Percentiles rank a stretch among this genome's conserved stretches.
These are phyloP conservation scores for Hansenula sp. DNA, from an alignment of 1,139 yeast genomes.

Conservation along the genomic window DNA sequence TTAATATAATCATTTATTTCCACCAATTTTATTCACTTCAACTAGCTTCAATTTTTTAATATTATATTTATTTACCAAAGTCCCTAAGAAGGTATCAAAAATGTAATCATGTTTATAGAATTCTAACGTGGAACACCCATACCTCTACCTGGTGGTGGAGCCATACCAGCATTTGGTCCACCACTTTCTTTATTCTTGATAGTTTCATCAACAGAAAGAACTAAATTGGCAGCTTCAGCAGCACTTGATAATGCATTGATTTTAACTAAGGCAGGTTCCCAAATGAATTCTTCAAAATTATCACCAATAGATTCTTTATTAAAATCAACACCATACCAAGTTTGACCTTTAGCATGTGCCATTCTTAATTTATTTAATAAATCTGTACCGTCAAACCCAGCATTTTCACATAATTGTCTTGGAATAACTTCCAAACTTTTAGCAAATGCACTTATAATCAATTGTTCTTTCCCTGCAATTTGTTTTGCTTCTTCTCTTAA, in stretches of 20 bases:
- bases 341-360: slow-evolving; percentile 91
- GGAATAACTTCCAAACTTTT: slow-evolving; percentile 95
- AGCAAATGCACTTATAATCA: slow-evolving; percentile 88
- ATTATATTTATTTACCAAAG: neutral
- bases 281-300: slow-evolving; percentile 81
- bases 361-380: slow-evolving; percentile 85
- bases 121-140: slow-evolving; percentile 49
- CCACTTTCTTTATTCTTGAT: slow-evolving; percentile 73
- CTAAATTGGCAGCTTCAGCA: slow-evolving; percentile 94
- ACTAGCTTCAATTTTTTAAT: neutral
- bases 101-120: too few relatives aligned
- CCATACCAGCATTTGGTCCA: slow-evolving; percentile 49
- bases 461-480: slow-evolving; percentile 94
- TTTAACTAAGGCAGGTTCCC: slow-evolving; percentile 98
- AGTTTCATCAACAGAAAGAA: slow-evolving; percentile 93
- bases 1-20: neutral
- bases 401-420: slow-evolving; percentile 95
- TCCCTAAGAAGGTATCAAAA: too few relatives aligned
- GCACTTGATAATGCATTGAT: slow-evolving; percentile 93
- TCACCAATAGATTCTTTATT: slow-evolving; percentile 79
- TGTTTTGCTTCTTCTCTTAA: slow-evolving; percentile 83
- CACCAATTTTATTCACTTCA: neutral
- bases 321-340: slow-evolving; percentile 91
- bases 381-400: slow-evolving; percentile 96
- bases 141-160: slow-evolving; percentile 55